Conservation (phyloP, 1,284 basidiomycete species). For the Hortiboletus rubellus region DNA sequence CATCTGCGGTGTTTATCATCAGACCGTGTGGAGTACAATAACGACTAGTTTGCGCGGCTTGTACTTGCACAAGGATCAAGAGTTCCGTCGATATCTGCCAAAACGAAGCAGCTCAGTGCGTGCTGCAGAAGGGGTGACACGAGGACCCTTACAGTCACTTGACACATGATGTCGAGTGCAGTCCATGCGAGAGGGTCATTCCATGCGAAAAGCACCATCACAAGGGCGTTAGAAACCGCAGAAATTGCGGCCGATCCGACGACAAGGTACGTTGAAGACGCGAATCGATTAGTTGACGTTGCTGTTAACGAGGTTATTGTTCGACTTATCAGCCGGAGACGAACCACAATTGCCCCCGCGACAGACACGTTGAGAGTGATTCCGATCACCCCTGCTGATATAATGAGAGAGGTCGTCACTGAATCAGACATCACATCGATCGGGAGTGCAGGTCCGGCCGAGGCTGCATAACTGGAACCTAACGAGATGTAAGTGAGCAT, state of each 20-base stretch:
- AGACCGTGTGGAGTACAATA: not conserved
- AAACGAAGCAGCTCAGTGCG: not conserved
- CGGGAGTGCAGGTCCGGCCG: not conserved
- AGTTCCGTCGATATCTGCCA: not conserved
- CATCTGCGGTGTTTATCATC: not conserved
- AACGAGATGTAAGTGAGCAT: not conserved
- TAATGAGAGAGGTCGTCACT: not conserved
- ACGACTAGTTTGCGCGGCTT: not conserved
- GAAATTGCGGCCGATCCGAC: conserved; percentile 4
- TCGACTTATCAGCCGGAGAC: not conserved
- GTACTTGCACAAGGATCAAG: conserved; percentile 1
- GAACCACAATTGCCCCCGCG: not conserved
- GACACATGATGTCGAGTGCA: not conserved
- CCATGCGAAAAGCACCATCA: not conserved
- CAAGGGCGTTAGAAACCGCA: not conserved
- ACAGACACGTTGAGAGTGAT: not conserved
- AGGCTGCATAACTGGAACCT: not conserved
- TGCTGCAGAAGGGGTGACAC: too few relatives aligned
- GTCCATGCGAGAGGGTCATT: not conserved
- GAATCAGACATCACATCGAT: not conserved
- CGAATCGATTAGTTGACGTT: not conserved
- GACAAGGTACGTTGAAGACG: not conserved
- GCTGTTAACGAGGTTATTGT: not conserved
- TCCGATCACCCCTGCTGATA: not conserved
- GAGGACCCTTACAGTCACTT: not conserved